Base-by-base conservation (phyloP, 164 flowering plant species). In the Macadamia tetraphylla region DNA sequence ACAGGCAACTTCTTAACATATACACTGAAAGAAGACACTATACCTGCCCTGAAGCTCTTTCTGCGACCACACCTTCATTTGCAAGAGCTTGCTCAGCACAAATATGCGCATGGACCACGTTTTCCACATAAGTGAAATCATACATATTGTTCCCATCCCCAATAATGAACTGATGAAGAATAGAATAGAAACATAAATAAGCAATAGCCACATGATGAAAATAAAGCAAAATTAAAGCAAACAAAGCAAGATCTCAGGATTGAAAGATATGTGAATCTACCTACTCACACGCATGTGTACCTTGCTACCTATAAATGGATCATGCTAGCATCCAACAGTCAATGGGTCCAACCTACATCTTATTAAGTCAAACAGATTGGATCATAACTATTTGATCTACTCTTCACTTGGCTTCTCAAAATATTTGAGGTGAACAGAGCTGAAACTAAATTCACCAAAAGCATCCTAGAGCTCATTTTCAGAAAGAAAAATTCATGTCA, bases 51-150 rank as follows among this genome's bases (percentile, higher is more conserved):
- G 99, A 81, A 69, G 96, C 98, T 82, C 70, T 84, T 58, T 86
- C 86, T 29, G 92, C 84, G 70, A 81, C 79, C 6, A 40, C 65
- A n/a, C 78, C 88, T 73, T 76, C 85, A 55, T 91, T 84, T 44
- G 96, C 87, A 69, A 95, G 81, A 76, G 98, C 94, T 80, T 88
- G 72, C 77, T 95, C 99, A 62, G 99, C 98, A 81, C 98, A 94
- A 63, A 92, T 66, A 78, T 90, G 95, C 49, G 92, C 98, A 80
- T 92, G 94, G 56, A 94, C 98, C 69, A 94, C 98, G 80, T 92
- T 94, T 80, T 90, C 96, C 46, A 92, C 98, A 71, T 85, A 94
- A 8, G 98, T 92, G 81, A 94, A 90, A 78, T 94, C 99, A 69
- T 85, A 86, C 79, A 87, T 60, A 79, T 95, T 95, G 62, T 85